Evolutionary conservation across 139 green algal genomes (phyloP), one percentile per base, ranked within the genome.

Genomic region (Asterochloris erici): DNA sequence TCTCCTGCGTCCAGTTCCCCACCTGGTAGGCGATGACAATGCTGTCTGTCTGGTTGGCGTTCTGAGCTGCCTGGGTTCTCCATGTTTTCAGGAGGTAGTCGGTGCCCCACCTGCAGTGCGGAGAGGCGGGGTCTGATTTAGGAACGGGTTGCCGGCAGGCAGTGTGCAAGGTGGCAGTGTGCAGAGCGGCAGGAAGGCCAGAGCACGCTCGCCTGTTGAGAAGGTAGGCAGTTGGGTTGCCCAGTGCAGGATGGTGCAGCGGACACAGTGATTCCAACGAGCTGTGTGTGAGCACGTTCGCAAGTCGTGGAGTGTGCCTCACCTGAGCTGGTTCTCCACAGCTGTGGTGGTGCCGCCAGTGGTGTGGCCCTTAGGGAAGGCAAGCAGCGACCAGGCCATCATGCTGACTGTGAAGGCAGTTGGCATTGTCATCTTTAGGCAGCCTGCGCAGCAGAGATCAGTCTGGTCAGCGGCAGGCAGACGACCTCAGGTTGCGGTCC

Each of bases 371-470:
- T 80, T 73, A 21, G 84, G 81, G 80, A 94, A 96, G 19, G 91
- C 83, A 26, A 95, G 64, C 68, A 91, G 83, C n/a, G 82, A 82
- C 87, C 93, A 95, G 10, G 92, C 88, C 17, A 97, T 88, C 73
- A 91, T 88, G 61, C 87, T 84, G 14, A 89, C 85, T 29, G 93
- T 91, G 84, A 94, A 95, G 13, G 93, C 92, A 29, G 92, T 89
- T 23, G 93, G 93, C 27, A 91, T 85, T 61, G 88, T 94, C 79
- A 92, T 90, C 82, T 95, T 95, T 38, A 93, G 85, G 68, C 90
- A 88, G 47, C 95, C 88, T 87, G 82, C 68, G 54, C 26, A 62
- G 21, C 28, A 29, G n/a, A n/a, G 38, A 10, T 54, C 38, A 54
- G 38, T 54, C 38, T 54, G 38, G 38, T 54, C 38, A 54, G 38